Evolutionary conservation across 352 stramenopile genomes (phyloP).

Genomic region (Thalassiosira exigua): DNA sequence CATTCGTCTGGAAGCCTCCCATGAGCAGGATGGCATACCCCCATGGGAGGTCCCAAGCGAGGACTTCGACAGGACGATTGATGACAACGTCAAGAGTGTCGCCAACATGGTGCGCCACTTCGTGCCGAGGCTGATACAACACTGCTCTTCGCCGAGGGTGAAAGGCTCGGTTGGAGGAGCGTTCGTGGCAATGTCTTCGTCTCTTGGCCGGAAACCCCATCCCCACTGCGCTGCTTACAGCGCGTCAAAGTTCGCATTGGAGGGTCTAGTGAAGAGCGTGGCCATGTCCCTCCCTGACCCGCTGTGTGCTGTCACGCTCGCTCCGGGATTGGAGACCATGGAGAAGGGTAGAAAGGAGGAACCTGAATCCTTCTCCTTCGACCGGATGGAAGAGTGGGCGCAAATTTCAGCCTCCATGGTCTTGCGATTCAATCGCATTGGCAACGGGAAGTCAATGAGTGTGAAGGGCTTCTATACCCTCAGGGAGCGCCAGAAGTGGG

Average conservation of each 20-base stretch:
- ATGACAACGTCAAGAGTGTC: slow-evolving; percentile 36
- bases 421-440: slow-evolving; percentile 25
- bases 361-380: not conserved
- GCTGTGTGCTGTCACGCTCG: slow-evolving; percentile 25
- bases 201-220: slow-evolving; percentile 18
- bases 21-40: not conserved
- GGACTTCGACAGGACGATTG: slow-evolving; percentile 39
- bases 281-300: slow-evolving; percentile 32
- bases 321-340: slow-evolving; percentile 1
- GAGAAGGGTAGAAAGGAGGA: not conserved
- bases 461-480: slow-evolving; percentile 21
- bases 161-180: not conserved
- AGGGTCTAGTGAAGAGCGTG: slow-evolving; percentile 38
- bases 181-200: slow-evolving; percentile 37
- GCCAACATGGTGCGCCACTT: slow-evolving; percentile 40
- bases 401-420: slow-evolving; percentile 29
- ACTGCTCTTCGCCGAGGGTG: not conserved
- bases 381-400: slow-evolving; percentile 21
- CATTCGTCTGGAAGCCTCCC: slow-evolving; percentile 14
- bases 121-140: slow-evolving; percentile 32
- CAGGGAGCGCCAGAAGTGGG: slow-evolving; percentile 11
- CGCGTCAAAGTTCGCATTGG: slow-evolving; percentile 34
- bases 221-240: slow-evolving; percentile 23
- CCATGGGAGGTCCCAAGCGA: slow-evolving; percentile 30
- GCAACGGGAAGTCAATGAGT: slow-evolving; percentile 43